Conservation (phyloP, 116 monocot species). For the Posidonia oceanica region DNA sequence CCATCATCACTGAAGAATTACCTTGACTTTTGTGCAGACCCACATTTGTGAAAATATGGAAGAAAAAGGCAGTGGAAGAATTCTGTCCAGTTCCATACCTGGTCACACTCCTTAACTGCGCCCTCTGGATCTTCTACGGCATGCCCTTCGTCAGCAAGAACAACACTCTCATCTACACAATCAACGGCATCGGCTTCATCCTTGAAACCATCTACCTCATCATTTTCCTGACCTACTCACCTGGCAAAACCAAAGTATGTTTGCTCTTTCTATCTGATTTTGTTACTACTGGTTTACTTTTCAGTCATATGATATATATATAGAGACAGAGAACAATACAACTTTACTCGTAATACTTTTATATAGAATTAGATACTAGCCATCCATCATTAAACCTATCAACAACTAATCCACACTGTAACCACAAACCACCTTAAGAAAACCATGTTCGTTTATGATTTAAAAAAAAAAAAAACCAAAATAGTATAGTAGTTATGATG, state of each 20-base stretch:
- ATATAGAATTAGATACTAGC: too few relatives aligned
- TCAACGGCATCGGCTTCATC: conserved; percentile 43
- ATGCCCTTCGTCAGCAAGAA: conserved; percentile 49
- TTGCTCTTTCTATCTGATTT: not conserved
- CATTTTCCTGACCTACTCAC: conserved; percentile 38
- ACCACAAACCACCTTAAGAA: too few relatives aligned
- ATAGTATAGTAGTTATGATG: too few relatives aligned
- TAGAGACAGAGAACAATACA: too few relatives aligned
- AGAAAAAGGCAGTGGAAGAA: conserved; percentile 47
- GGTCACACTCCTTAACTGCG: conserved; percentile 55
- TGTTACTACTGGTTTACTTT: too few relatives aligned
- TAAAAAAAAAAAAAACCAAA: too few relatives aligned
- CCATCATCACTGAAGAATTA: not conserved
- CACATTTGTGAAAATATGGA: conserved; percentile 40
- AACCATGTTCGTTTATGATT: too few relatives aligned
- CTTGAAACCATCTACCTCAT: conserved; percentile 37
- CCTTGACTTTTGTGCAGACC: conserved; percentile 21
- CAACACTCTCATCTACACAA: conserved; percentile 56
- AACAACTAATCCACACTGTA: too few relatives aligned
- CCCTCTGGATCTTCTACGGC: conserved; percentile 79
- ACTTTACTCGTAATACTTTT: too few relatives aligned
- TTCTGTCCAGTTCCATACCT: conserved; percentile 62
- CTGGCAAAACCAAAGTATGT: not conserved
- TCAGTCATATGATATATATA: too few relatives aligned
- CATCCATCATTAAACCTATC: too few relatives aligned